Evolutionary conservation across 441 rosid species (phyloP).

Genomic region (Arabidopsis lyrata): DNA sequence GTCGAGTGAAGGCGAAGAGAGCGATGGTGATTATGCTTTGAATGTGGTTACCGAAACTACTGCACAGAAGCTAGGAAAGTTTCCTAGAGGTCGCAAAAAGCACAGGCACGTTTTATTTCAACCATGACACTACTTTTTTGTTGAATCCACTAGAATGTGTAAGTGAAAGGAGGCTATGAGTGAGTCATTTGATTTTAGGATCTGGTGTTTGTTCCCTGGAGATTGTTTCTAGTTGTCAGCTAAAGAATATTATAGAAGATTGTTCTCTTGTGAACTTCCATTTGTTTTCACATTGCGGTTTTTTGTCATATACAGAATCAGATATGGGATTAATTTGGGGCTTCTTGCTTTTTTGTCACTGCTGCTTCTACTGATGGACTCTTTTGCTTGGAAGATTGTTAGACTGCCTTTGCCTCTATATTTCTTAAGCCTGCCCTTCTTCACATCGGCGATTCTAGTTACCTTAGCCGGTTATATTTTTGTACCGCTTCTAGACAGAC

Average conservation of each 20-base stretch:
- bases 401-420: constrained; percentile 82
- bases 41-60: constrained; percentile 61
- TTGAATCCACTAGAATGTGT: not conserved
- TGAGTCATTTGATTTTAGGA: not conserved
- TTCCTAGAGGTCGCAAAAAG: constrained; percentile 60
- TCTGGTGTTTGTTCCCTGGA: not conserved
- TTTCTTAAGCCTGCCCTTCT: constrained; percentile 75
- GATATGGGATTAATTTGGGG: constrained; percentile 70
- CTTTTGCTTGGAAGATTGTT: constrained; percentile 94
- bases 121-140: not conserved
- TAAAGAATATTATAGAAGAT: not conserved
- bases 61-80: constrained; percentile 69
- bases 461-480: constrained; percentile 70
- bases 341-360: constrained; percentile 64
- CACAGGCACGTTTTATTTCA: constrained; percentile 59
- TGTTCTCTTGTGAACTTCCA: constrained; percentile 9
- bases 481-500: constrained; percentile 71
- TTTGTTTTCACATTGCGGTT: constrained; percentile 17
- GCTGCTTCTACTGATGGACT: constrained; percentile 71
- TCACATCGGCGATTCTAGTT: constrained; percentile 63
- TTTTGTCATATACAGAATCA: constrained; percentile 59
- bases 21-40: constrained; percentile 72
- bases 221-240: not conserved
- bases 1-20: constrained; percentile 87
- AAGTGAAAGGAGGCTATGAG: not conserved